Evolutionary conservation across 768 basidiomycete genomes (phyloP).

Genomic region (Trametes gibbosa): DNA sequence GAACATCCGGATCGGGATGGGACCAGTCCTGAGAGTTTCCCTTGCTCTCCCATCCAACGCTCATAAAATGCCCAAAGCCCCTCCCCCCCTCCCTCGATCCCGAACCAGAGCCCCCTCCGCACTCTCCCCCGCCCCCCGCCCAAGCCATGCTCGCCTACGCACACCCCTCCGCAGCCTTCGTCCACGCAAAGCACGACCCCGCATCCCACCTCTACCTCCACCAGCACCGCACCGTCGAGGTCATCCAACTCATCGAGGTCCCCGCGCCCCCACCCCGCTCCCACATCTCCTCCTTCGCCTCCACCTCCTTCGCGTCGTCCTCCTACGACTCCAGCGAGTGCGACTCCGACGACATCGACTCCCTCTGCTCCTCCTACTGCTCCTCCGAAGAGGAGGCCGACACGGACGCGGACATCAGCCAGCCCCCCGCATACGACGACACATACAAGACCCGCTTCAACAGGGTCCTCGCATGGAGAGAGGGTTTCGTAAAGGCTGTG

Average conservation of each 20-base stretch:
- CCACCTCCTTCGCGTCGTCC: conserved; percentile 39
- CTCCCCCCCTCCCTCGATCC: neutral
- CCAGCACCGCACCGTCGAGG: conserved; percentile 51
- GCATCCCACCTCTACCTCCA: conserved; percentile 38
- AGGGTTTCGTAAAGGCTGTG: conserved; percentile 48
- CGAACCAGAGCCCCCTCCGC: neutral
- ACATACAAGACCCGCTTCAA: conserved; percentile 55
- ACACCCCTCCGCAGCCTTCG: conserved; percentile 18
- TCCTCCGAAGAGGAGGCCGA: conserved; percentile 49
- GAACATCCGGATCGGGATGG: neutral
- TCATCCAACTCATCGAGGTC: conserved; percentile 75
- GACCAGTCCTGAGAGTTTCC: conserved; percentile 17
- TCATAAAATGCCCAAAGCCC: conserved; percentile 20
- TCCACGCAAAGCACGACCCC: conserved; percentile 29
- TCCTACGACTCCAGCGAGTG: conserved; percentile 37
- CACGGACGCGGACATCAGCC: neutral
- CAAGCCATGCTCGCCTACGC: conserved; percentile 25
- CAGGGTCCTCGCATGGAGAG: conserved; percentile 72
- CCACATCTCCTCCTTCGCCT: conserved; percentile 38
- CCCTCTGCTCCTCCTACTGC: conserved; percentile 64
- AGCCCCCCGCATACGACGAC: conserved; percentile 39
- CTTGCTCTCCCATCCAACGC: conserved; percentile 7
- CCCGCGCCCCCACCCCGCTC: conserved; percentile 50
- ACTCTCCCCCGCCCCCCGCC: neutral
- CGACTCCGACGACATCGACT: conserved; percentile 40